A percentile compares a stretch with the other conserved stretches of the same genome.
Conservation (phyloP, 2,329 filamentous ascomycete genomes). For the Cytospora piceicola region DNA sequence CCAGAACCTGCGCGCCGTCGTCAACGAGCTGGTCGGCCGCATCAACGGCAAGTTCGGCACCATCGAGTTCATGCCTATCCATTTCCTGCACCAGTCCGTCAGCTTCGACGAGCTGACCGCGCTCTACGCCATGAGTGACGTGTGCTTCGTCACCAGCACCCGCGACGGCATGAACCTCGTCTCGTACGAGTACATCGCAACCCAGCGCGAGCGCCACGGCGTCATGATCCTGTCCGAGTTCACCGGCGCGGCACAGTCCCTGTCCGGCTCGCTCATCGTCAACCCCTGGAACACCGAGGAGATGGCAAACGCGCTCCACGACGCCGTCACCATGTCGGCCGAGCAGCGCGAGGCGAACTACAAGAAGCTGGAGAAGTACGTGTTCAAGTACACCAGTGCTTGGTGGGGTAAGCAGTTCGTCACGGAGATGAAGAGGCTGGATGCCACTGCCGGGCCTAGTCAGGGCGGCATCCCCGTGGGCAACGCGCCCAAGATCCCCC, state of each 20-base stretch:
- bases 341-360: slow-evolving; percentile 87
- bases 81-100: slow-evolving; percentile 97
- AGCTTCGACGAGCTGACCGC: slow-evolving; percentile 93
- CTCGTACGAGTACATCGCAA: slow-evolving; percentile 97
- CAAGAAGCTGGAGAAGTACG: slow-evolving; percentile 89
- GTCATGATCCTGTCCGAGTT: slow-evolving; percentile 97
- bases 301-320: slow-evolving; percentile 88
- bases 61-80: slow-evolving; percentile 98
- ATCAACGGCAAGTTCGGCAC: slow-evolving; percentile 98
- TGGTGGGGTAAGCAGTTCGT: slow-evolving; percentile 98
- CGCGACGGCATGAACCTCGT: slow-evolving; percentile 99
- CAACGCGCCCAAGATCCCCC: slow-evolving; percentile 29
- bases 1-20: slow-evolving; percentile 90
- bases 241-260: slow-evolving; percentile 89
- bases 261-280: slow-evolving; percentile 91
- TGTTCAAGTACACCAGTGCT: slow-evolving; percentile 95
- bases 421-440: slow-evolving; percentile 70
- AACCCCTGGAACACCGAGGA: slow-evolving; percentile 99
- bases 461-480: slow-evolving; percentile 29
- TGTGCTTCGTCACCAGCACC: slow-evolving; percentile 91
- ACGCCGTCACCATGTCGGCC: slow-evolving; percentile 94
- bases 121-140: slow-evolving; percentile 89
- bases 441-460: slow-evolving; percentile 35
- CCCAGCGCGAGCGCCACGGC: slow-evolving; percentile 86
- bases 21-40: slow-evolving; percentile 93